A percentile compares a stretch with the other conserved stretches of the same genome.
phyloP scores from a whole-genome alignment of 345 rosid genomes.

The Eucalyptus coolabah region DNA sequence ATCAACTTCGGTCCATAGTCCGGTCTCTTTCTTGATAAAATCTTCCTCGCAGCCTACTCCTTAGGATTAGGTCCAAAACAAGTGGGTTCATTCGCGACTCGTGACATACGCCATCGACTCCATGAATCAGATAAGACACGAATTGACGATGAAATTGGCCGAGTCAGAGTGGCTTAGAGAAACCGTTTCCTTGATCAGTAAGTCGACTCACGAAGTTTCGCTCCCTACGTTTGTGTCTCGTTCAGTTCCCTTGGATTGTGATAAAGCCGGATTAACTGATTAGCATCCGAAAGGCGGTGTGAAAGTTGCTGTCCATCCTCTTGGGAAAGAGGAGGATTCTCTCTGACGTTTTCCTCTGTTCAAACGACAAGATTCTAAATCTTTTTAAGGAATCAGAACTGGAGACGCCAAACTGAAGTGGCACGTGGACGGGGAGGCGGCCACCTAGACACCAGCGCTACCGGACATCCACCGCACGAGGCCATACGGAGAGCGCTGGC shows the following conservation, averaged over 20 bases:
- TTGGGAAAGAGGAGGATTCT: neutral
- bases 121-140: neutral
- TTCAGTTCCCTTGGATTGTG: neutral
- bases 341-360: neutral
- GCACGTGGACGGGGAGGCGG: neutral
- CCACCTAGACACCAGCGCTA: neutral
- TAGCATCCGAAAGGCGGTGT: neutral
- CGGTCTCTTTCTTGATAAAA: neutral
- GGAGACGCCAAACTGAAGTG: neutral
- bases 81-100: neutral
- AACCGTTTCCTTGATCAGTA: neutral
- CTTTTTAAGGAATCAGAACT: neutral
- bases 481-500: neutral
- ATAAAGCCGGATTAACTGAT: neutral
- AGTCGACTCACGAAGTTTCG: neutral
- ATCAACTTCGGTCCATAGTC: neutral
- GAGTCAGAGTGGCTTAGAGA: neutral
- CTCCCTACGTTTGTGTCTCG: neutral
- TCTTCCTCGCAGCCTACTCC: neutral
- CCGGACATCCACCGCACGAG: neutral
- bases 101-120: neutral
- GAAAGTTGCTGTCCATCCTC: neutral
- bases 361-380: neutral
- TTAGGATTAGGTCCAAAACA: neutral
- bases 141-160: neutral